phyloP scores from a whole-genome alignment of 2,329 filamentous ascomycete genomes.

The Ramularia endophylla region DNA sequence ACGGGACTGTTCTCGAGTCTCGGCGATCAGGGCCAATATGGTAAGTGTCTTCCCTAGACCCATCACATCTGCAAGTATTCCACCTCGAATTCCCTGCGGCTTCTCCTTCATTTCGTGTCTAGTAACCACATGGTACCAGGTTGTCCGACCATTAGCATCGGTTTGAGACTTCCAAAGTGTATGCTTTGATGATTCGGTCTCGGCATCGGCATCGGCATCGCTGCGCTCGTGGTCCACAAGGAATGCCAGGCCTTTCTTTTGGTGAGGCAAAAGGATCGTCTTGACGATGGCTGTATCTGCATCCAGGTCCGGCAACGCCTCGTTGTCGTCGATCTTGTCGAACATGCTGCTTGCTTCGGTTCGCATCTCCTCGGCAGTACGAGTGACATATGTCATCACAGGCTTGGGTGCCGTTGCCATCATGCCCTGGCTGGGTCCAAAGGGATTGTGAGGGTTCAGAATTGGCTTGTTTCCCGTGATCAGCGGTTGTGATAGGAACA shows the following conservation, averaged over 20 bases:
- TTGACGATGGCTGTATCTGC: slow-evolving; percentile 58
- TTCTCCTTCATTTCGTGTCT: slow-evolving; percentile 47
- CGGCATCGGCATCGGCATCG: slow-evolving; percentile 53
- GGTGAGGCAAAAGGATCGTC: slow-evolving; percentile 67
- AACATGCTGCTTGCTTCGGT: slow-evolving; percentile 83
- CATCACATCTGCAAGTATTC: slow-evolving; percentile 48
- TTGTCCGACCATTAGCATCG: slow-evolving; percentile 50
- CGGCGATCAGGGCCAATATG: slow-evolving; percentile 69
- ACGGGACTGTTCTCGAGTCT: slow-evolving; percentile 56
- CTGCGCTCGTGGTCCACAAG: slow-evolving; percentile 71
- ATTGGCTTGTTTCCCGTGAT: slow-evolving; percentile 64
- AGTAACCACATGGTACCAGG: slow-evolving; percentile 82
- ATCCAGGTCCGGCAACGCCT: slow-evolving; percentile 70
- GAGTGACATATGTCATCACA: slow-evolving; percentile 37
- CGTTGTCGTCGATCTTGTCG: slow-evolving; percentile 69
- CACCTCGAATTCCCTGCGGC: slow-evolving; percentile 36
- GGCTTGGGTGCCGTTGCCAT: background rate
- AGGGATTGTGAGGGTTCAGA: slow-evolving; percentile 65
- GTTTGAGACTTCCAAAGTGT: slow-evolving; percentile 70
- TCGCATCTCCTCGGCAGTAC: slow-evolving; percentile 80
- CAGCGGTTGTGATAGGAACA: slow-evolving; percentile 62
- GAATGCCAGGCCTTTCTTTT: slow-evolving; percentile 85
- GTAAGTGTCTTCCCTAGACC: slow-evolving; percentile 58
- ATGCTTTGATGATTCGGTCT: slow-evolving; percentile 43
- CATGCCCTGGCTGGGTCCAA: slow-evolving; percentile 9